Conservation (phyloP, 495 filamentous ascomycete genomes). For the Penicillium antarcticum region DNA sequence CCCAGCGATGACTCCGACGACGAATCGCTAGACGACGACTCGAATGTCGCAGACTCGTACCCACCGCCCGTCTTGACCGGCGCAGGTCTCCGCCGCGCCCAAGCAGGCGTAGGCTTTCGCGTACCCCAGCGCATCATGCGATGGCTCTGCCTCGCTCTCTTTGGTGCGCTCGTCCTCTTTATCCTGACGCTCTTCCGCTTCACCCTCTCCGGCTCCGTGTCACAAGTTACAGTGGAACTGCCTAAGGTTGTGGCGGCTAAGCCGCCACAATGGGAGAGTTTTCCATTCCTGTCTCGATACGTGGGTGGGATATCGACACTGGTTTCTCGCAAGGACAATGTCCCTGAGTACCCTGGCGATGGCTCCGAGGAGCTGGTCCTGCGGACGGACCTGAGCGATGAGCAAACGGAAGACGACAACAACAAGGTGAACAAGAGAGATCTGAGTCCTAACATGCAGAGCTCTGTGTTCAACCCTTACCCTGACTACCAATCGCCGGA, state of each 20-base stretch:
- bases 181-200: conserved; percentile 67
- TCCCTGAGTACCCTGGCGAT: conserved; percentile 72
- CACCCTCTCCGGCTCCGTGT: conserved; percentile 60
- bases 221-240: conserved; percentile 54
- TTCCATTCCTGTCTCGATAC: conserved; percentile 77
- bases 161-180: conserved; percentile 66
- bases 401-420: background rate
- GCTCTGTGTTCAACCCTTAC: conserved; percentile 64
- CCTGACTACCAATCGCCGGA: conserved; percentile 59
- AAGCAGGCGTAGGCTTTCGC: conserved; percentile 43
- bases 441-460: conserved; percentile 36
- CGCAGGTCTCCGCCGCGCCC: conserved; percentile 34
- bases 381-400: conserved; percentile 4
- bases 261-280: conserved; percentile 76
- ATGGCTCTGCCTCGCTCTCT: conserved; percentile 68
- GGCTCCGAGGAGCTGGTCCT: conserved; percentile 24
- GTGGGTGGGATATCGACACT: conserved; percentile 75
- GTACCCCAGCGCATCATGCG: conserved; percentile 61
- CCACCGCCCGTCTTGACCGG: conserved; percentile 50
- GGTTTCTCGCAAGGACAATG: conserved; percentile 56
- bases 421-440: conserved; percentile 11
- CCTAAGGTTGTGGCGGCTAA: conserved; percentile 46
- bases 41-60: conserved; percentile 29
- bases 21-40: conserved; percentile 22
- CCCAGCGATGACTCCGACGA: conserved; percentile 27